Conservation (phyloP, 495 filamentous ascomycete genomes). For the Penicillium nucicola region DNA sequence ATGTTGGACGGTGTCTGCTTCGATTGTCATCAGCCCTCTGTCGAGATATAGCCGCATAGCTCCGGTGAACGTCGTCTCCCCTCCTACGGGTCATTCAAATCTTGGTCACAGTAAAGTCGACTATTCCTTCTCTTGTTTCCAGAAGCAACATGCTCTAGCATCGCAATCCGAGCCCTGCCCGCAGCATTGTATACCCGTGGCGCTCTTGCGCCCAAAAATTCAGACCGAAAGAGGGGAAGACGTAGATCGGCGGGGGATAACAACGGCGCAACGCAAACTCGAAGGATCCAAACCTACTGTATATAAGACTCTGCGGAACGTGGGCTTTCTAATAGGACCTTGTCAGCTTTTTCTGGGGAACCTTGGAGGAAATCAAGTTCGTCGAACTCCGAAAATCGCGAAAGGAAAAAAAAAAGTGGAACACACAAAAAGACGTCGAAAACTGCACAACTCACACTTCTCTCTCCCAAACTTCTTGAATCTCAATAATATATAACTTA, state of each 20-base stretch:
- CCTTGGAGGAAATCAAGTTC: constrained; percentile 28
- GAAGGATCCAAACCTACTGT: constrained; percentile 29
- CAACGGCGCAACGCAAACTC: constrained; percentile 3
- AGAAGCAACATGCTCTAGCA: no score
- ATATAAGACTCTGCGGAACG: constrained; percentile 15
- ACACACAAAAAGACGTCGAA: constrained; percentile 4
- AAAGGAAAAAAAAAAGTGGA: constrained; percentile 21
- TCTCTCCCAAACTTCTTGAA: constrained; percentile 15
- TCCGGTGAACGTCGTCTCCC: constrained; percentile 5
- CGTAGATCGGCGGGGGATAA: constrained; percentile 11
- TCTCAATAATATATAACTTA: no score
- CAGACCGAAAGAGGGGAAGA: constrained; percentile 7
- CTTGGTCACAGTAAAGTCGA: background rate
- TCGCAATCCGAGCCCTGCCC: background rate
- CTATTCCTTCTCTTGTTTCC: no score
- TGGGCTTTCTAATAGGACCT: background rate
- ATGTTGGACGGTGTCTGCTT: constrained; percentile 57
- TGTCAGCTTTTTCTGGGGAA: constrained; percentile 24
- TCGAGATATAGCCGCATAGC: constrained; percentile 9
- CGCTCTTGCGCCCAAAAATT: constrained; percentile 1
- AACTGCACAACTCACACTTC: constrained; percentile 22
- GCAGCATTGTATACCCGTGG: background rate
- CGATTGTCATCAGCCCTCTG: constrained; percentile 14
- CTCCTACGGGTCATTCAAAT: background rate
- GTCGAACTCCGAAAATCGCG: constrained; percentile 30